Evolutionary conservation across 2,329 filamentous ascomycete genomes (phyloP), one percentile per base, ranked within the genome.

Genomic region (Bertia moriformis): DNA sequence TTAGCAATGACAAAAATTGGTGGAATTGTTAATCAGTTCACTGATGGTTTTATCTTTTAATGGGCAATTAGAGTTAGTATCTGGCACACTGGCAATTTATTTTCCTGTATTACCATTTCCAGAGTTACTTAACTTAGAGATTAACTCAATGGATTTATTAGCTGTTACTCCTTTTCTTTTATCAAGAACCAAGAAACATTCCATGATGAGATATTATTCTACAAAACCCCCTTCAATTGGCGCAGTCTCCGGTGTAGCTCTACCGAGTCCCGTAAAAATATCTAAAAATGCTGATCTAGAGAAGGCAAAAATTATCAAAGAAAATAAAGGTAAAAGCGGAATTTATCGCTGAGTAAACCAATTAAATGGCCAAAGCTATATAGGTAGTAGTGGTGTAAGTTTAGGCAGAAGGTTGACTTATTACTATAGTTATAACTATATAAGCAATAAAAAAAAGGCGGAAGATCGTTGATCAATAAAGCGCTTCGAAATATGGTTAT

Each of bases 391-490:
- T n/a, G n/a, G 24, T 29, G n/a, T 10, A 10, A 29, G n/a, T 29
- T 29, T 29, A 29, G n/a, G n/a, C 10, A 29, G n/a, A 10, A 10
- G 24, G 24, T 29, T 29, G 10, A 35, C 10, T 10, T 15, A 35
- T 10, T 35, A 35, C 17, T 35, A 10, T 35, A 35, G 17, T 35
- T 35, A 15, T 35, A 15, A 35, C 32, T 15, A 35, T 35, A 10
- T 35, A 15, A 35, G n/a, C 17, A 10, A 17, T 7, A 15, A 18
- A 15, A 10, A 35, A 35, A 10, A 35, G 10, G n/a, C n/a, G n/a
- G n/a, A n/a, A n/a, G n/a, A n/a, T n/a, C n/a, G 32, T 35, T 35
- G 17, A 35, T 35, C 32, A 35, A 35, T 35, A 35, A 35, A 15
- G 10, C 32, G 10, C 32, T 35, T 17, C 17, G 10, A 35, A 35